These are phyloP conservation scores for Favolaschia claudopus DNA, from an alignment of 768 basidiomycete species.

Conservation along the genomic window DNA sequence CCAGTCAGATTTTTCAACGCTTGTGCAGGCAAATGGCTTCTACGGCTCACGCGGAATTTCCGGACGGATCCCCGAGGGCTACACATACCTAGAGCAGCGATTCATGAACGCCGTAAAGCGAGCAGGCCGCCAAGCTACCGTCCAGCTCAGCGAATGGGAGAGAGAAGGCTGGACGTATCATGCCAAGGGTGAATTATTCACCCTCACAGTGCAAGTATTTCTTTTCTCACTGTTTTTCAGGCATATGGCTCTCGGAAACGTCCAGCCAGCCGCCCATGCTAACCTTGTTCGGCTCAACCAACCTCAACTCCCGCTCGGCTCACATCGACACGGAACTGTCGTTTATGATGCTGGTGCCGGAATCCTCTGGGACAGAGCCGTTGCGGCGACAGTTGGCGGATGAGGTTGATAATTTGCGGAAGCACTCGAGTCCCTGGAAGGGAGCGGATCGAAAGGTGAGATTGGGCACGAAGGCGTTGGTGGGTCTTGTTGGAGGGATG, in stretches of 20 bases:
- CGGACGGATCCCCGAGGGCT: constrained; percentile 93
- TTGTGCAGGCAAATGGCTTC: constrained; percentile 92
- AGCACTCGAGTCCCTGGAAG: constrained; percentile 63
- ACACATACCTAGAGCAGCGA: constrained; percentile 84
- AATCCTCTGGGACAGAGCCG: constrained; percentile 5
- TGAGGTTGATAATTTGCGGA: constrained; percentile 61
- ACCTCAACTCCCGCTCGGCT: constrained; percentile 90
- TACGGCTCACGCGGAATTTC: constrained; percentile 90
- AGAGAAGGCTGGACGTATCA: constrained; percentile 96
- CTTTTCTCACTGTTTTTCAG: constrained; percentile 46
- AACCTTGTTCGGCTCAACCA: constrained; percentile 94
- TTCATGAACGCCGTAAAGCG: constrained; percentile 74
- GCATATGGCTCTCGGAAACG: constrained; percentile 83
- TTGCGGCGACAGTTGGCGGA: constrained; percentile 58
- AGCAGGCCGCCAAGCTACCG: constrained; percentile 57
- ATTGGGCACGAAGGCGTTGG: constrained; percentile 68
- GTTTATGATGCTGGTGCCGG: constrained; percentile 78
- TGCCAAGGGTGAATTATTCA: constrained; percentile 78
- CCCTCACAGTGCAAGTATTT: not conserved
- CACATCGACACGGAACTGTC: constrained; percentile 93
- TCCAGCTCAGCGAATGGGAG: constrained; percentile 89
- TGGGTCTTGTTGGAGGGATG: constrained; percentile 73
- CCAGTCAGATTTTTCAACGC: constrained; percentile 4
- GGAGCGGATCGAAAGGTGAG: constrained; percentile 66
- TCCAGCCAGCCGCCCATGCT: constrained; percentile 61